Evolutionary conservation across 2,329 filamentous ascomycete species (phyloP), one percentile per base, ranked within the genome.

Genomic region (Aspergillus brasiliensis): DNA sequence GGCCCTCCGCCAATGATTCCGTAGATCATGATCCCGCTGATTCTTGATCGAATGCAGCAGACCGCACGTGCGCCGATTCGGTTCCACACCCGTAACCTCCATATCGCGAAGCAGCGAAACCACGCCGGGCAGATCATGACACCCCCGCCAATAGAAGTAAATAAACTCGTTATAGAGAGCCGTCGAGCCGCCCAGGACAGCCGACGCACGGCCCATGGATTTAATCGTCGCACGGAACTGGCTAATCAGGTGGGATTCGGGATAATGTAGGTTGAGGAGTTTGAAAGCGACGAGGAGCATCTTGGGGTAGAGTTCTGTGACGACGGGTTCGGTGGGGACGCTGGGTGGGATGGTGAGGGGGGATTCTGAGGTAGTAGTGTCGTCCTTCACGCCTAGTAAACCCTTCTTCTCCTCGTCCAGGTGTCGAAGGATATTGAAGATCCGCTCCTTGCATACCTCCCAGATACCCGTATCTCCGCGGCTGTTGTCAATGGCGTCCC

Each of bases 121-220:
- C 28, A 82, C 73, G 15, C 70, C 73, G 5, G 73, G 71, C 2
- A 82, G 65, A 47, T 80, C 76, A 6, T 73, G 74, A 53, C 76
- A 76, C 5, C 74, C 73, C 40, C 69, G 67, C 79, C 80, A 81
- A 59, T 75, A 70, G 59, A 78, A 76, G 40, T 71, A 69, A 28
- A 82, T 73, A 60, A 80, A 65, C 44, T 80, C 78, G 61, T 81
- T 80, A 67, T 77, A 81, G 21, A 82, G 73, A 1, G 69, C 70
- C 1, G 72, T 71, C 7, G 75, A 78, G 13, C 75, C 72, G 11
- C 77, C 79, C 4, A 81, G 72, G n/a, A 81, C 67, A 21, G 77
- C 71, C n/a, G 76, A 78, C 13, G 73, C 68, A 3, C 75, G 72
- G 8, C 80, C 79, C 5, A 78, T 73, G 2, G 71, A 66, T 56